Evolutionary conservation across 1,284 basidiomycete species (phyloP).

Genomic region (Boletellus dicymbophilus): DNA sequence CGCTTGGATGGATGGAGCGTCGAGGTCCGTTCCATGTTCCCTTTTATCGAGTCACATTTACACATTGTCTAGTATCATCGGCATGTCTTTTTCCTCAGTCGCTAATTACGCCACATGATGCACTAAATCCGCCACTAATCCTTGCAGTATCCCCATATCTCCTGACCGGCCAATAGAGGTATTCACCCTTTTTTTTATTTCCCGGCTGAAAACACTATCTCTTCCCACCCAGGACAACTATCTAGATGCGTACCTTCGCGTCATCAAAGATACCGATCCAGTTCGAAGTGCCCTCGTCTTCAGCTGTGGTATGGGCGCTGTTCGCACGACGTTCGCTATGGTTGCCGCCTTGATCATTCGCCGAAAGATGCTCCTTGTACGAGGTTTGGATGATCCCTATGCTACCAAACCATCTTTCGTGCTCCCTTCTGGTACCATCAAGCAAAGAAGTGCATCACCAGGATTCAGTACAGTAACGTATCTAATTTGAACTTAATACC

Average conservation of each 20-base stretch:
- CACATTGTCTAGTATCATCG: slow-evolving; percentile 57
- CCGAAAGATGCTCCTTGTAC: slow-evolving; percentile 81
- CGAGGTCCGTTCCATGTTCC: slow-evolving; percentile 50
- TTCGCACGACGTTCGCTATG: slow-evolving; percentile 98
- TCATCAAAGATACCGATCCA: slow-evolving; percentile 85
- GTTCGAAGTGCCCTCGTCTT: slow-evolving; percentile 86
- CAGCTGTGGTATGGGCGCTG: slow-evolving; percentile 97
- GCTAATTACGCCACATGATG: background rate
- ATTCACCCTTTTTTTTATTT: slow-evolving; percentile 8
- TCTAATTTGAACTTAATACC: background rate
- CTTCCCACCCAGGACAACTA: slow-evolving; percentile 74
- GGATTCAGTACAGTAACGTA: slow-evolving; percentile 46
- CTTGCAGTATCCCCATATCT: slow-evolving; percentile 85
- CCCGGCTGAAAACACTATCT: slow-evolving; percentile 2
- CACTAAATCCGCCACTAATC: slow-evolving; percentile 8
- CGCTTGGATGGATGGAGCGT: slow-evolving; percentile 87
- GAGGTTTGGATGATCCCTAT: slow-evolving; percentile 81
- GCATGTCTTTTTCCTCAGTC: slow-evolving; percentile 33
- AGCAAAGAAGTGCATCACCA: slow-evolving; percentile 32
- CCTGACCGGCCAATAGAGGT: slow-evolving; percentile 87
- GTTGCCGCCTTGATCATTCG: slow-evolving; percentile 89
- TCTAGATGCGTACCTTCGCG: slow-evolving; percentile 88
- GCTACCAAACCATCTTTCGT: slow-evolving; percentile 34
- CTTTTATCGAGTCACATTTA: slow-evolving; percentile 9
- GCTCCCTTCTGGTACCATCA: slow-evolving; percentile 14